Evolutionary conservation across 805 yeast species (phyloP), one percentile per base, ranked within the genome.

Genomic region (Spathaspora passalidarum): DNA sequence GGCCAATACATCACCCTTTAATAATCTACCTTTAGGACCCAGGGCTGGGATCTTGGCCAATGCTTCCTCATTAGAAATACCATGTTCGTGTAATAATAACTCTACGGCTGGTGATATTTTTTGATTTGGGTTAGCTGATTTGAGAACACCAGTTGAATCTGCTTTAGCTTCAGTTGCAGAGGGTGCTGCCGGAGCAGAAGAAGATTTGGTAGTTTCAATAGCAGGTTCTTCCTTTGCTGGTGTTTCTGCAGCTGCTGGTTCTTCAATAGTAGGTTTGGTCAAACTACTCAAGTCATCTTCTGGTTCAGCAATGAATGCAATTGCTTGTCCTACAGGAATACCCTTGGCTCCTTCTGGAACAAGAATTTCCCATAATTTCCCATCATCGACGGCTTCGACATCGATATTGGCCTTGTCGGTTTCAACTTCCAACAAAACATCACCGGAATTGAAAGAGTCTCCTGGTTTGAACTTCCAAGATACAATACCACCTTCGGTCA

Each of bases 401-500:
- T 84, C 89, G 44, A 87, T 86, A 48, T 82, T 81, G 23, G 95
- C 88, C 63, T 87, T 87, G 60, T 87, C 95, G 11, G 95, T 87
- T 60, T 87, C 95, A n/a, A 87, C 86, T 57, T 86, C 94, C 35
- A 87, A 61, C 29, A 87, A 63, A 3, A 83, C 86, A 55, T 94
- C 98, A 18, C 99, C 99, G 6, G 95, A 78, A 25, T 72, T 60
- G 66, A 86, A 92, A 3, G 73, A 45, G 3, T 88, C 94, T 22
- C 85, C 85, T 32, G 66, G 49, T 63, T 90, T 83, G 58, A 83
- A 75, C 62, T 88, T 87, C 99, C 99, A 92, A 45, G 81, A 76
- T 10, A 89, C 88, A 52, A 92, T 79, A 5, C 96, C 97, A 35
- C 99, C 99, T 61, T 84, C 88, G 23, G 90, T 89, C 99, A 92